Evolutionary conservation across 2,329 filamentous ascomycete genomes (phyloP), one percentile per base, ranked within the genome.

Genomic region (Emmonsiellopsis sp.): DNA sequence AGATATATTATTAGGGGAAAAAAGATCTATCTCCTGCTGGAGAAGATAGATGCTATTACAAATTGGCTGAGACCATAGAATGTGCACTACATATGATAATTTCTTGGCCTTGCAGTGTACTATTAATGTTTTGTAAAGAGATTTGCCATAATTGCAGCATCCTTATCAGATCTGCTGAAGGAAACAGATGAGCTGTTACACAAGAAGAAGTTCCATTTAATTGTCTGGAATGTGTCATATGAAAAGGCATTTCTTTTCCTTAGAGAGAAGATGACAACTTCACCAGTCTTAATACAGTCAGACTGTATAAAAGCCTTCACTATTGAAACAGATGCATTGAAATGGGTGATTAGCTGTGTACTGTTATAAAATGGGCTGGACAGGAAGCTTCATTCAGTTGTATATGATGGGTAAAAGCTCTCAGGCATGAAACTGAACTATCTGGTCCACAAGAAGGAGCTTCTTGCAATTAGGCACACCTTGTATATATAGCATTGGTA

Each of bases 311-410:
- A 15, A 40, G 15, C 10, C 6, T 40, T 40, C 37, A 11, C 1
- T 1, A 26, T 26, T 6, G 3, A 40, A 3, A 40, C 10, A 3
- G 3, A 11, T 11, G 10, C 15, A 2, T 40, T 5, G 3, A 5
- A 26, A 5, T 26, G 3, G 2, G 20, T 1, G 1, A 26, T 26
- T 5, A 26, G 3, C 3, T 26, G 3, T 5, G 2, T 5, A 1
- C 20, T 26, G 20, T 26, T 26, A 5, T 5, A 26, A 26, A 5
- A 26, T 3, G 20, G 2, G 3, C 20, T 26, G 2, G 2, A 26
- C 5, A 1, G 2, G 20, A 26, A 26, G 5, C 20, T 26, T 5
- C 20, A 26, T 5, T 5, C 1, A 26, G 20, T 26, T 26, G 20
- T 26, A 5, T 26, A 26, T 26, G 3, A 26, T 1, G 5, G 20